phyloP scores from a whole-genome alignment of 306 rosid genomes.

The Cicer bijugum region DNA sequence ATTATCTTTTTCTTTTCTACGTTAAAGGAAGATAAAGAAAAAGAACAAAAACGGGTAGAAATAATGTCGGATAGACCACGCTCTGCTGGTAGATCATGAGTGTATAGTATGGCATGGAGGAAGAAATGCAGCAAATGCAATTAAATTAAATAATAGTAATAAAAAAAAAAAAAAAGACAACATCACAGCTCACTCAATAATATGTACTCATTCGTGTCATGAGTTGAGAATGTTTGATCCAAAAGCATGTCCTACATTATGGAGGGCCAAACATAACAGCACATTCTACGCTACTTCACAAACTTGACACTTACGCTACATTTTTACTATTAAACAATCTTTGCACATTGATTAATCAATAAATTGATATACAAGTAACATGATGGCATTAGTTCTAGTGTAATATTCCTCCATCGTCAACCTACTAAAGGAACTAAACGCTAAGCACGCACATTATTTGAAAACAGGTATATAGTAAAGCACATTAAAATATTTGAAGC shows the following conservation, averaged over 20 bases:
- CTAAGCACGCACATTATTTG: slow-evolving; percentile 20
- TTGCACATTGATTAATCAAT: slow-evolving; percentile 1
- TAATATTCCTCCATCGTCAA: slow-evolving; percentile 40
- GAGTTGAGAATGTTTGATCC: slow-evolving; percentile 63
- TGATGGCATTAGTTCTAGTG: not conserved
- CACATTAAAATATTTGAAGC: not conserved
- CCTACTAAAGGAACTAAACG: not conserved
- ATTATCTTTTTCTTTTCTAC: not conserved
- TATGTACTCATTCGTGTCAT: not conserved
- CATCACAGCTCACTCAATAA: slow-evolving; percentile 1
- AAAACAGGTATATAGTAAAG: too few relatives aligned
- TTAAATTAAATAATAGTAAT: slow-evolving; percentile 12
- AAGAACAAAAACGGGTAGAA: slow-evolving; percentile 9
- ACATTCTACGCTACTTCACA: slow-evolving; percentile 46
- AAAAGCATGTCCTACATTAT: slow-evolving; percentile 32
- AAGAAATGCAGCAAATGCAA: slow-evolving; percentile 4
- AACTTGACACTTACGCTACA: slow-evolving; percentile 31
- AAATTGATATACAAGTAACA: slow-evolving; percentile 8
- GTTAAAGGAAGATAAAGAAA: not conserved
- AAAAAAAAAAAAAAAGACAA: slow-evolving; percentile 20
- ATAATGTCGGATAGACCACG: slow-evolving; percentile 47
- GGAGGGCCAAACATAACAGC: slow-evolving; percentile 40
- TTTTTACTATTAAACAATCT: slow-evolving; percentile 32
- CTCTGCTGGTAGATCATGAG: slow-evolving; percentile 37
- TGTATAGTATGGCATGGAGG: slow-evolving; percentile 14